Conservation (phyloP, 768 basidiomycete species). For the Calocybe gangraenosa region DNA sequence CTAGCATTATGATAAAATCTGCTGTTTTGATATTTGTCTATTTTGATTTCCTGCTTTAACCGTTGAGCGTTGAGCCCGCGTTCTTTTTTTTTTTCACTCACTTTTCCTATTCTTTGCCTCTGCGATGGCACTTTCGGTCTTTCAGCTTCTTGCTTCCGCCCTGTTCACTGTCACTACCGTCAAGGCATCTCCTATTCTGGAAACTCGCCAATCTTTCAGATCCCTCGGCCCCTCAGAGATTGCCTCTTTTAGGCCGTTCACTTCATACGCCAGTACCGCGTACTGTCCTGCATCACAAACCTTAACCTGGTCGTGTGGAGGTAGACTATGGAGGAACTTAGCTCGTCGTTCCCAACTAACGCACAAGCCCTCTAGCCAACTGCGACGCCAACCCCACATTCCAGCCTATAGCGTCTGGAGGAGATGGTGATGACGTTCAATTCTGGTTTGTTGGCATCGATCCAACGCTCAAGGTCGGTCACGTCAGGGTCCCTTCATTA, state of each 20-base stretch:
- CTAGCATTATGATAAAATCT: neutral
- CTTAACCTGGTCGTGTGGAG: slow-evolving; percentile 51
- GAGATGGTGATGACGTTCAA: slow-evolving; percentile 40
- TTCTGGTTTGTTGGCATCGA: slow-evolving; percentile 33
- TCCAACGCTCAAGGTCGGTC: slow-evolving; percentile 15
- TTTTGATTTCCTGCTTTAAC: too few relatives aligned
- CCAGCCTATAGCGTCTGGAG: slow-evolving; percentile 39
- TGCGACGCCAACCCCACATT: slow-evolving; percentile 47
- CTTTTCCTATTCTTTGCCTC: slow-evolving; percentile 2
- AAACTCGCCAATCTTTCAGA: slow-evolving; percentile 32
- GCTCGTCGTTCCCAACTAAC: too few relatives aligned
- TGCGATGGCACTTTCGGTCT: slow-evolving; percentile 9
- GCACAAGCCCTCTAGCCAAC: slow-evolving; percentile 37
- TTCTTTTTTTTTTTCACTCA: neutral
- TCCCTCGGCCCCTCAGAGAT: slow-evolving; percentile 38
- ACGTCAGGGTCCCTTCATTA: too few relatives aligned
- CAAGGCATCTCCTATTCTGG: slow-evolving; percentile 17
- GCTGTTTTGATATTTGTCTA: too few relatives aligned
- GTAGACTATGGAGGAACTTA: too few relatives aligned
- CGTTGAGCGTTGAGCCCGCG: too few relatives aligned
- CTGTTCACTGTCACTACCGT: neutral
- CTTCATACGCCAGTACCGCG: slow-evolving; percentile 45
- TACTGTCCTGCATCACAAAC: slow-evolving; percentile 43
- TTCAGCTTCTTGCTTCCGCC: slow-evolving; percentile 3
- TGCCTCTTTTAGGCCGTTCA: slow-evolving; percentile 40